phyloP scores from a whole-genome alignment of 2,329 filamentous ascomycete genomes.

The Sporothrix phasma region DNA sequence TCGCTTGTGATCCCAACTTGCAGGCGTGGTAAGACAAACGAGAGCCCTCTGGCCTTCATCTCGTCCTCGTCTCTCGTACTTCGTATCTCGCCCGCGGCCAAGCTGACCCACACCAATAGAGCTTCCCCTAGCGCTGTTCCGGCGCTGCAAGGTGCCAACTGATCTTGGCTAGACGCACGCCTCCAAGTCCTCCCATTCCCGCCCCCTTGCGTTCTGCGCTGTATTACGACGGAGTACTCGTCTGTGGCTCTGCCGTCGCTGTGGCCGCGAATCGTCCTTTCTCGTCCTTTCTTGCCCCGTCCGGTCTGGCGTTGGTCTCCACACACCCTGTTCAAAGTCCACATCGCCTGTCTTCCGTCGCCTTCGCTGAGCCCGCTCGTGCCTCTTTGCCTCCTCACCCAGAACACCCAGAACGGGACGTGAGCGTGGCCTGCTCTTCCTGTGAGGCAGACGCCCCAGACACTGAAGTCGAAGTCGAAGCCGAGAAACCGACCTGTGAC shows the following conservation, averaged over 20 bases:
- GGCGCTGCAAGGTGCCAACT: conserved; percentile 10
- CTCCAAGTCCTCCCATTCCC: not conserved
- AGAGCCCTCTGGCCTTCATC: not conserved
- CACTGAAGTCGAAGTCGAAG: not conserved
- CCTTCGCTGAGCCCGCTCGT: not conserved
- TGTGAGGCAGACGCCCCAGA: not conserved
- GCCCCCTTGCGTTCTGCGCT: conserved; percentile 19
- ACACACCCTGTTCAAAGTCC: conserved; percentile 3
- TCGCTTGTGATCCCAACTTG: not conserved
- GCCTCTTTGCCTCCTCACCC: not conserved
- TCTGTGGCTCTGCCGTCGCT: not conserved
- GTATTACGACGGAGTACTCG: too few relatives aligned
- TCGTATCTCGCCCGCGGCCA: conserved; percentile 9
- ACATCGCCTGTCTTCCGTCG: not conserved
- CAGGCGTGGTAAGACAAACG: not conserved
- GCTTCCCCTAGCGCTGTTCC: conserved; percentile 14
- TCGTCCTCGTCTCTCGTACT: not conserved
- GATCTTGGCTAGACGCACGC: conserved; percentile 11
- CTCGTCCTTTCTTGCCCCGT: conserved; percentile 21
- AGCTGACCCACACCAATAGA: conserved; percentile 5
- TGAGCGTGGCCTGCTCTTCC: too few relatives aligned
- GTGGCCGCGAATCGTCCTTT: conserved; percentile 7
- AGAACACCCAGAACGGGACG: not conserved
- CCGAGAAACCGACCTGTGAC: not conserved
- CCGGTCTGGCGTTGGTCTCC: not conserved